Evolutionary conservation across 805 yeast species (phyloP).

Genomic region (Myxozyma lipomycoides): DNA sequence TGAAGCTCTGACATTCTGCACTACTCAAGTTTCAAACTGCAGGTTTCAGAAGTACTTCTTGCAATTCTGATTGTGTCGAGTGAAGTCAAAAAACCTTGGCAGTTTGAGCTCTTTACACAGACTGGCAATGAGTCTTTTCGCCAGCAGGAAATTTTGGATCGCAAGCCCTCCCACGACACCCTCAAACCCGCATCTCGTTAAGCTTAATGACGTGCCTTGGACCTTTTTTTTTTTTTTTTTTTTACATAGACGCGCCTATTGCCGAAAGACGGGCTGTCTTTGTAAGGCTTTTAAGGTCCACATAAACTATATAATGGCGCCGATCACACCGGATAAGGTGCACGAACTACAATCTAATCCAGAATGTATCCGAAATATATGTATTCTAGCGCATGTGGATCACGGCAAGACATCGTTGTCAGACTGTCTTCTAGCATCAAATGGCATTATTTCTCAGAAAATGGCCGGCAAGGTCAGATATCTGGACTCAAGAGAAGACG

Average conservation of each 20-base stretch:
- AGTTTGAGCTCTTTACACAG: too few relatives aligned
- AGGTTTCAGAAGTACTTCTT: neutral
- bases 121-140: too few relatives aligned
- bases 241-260: too few relatives aligned
- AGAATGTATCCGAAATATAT: slow-evolving; percentile 73
- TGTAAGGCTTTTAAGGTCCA: too few relatives aligned
- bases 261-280: too few relatives aligned
- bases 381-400: slow-evolving; percentile 96
- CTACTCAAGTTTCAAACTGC: neutral
- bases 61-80: too few relatives aligned
- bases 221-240: too few relatives aligned
- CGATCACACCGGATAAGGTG: slow-evolving; percentile 58
- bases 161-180: too few relatives aligned
- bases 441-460: slow-evolving; percentile 91
- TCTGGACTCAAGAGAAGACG: slow-evolving; percentile 91
- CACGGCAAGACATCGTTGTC: slow-evolving; percentile 96
- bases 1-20: slow-evolving; percentile 22
- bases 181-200: too few relatives aligned
- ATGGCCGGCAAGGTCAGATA: slow-evolving; percentile 94
- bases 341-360: slow-evolving; percentile 66
- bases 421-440: slow-evolving; percentile 87
- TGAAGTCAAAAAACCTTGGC: too few relatives aligned
- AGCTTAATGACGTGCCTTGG: too few relatives aligned
- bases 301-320: slow-evolving; percentile 26
- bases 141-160: too few relatives aligned